A percentile compares a stretch with the other conserved stretches of the same genome.
Evolutionary conservation across 345 rosid species (phyloP).

Genomic region (Populus nigra): DNA sequence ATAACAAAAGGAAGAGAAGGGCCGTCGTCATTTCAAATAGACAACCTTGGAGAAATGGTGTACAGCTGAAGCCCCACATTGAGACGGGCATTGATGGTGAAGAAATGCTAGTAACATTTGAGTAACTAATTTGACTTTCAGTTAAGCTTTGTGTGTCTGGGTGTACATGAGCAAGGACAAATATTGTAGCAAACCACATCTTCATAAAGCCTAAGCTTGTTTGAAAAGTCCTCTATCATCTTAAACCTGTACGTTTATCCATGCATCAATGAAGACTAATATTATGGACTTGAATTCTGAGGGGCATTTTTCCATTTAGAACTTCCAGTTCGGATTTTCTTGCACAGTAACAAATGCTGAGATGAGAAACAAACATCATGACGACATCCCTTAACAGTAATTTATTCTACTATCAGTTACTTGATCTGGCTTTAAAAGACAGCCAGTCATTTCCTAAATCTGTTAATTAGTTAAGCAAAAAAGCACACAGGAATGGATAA

Average conservation of each 20-base stretch:
- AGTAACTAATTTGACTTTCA: background rate
- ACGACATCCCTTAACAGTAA: background rate
- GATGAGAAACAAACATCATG: background rate
- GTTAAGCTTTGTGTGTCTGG: background rate
- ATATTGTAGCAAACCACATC: background rate
- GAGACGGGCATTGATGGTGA: background rate
- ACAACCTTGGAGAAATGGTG: background rate
- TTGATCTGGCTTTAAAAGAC: background rate
- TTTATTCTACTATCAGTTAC: background rate
- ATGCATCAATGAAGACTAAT: background rate
- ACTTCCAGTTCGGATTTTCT: background rate
- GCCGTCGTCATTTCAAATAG: background rate
- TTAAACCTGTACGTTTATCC: background rate
- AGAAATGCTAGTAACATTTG: too few relatives aligned
- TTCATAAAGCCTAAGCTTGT: background rate
- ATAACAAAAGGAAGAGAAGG: background rate
- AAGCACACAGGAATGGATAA: background rate
- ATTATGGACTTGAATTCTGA: background rate
- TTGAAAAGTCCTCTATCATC: background rate
- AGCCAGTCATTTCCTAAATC: background rate
- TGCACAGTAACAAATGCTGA: background rate
- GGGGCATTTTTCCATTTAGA: background rate
- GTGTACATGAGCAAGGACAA: background rate
- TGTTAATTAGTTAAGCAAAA: background rate
- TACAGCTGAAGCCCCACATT: background rate